phyloP scores from a whole-genome alignment of 208 protist species.

The Porcisia deanei region DNA sequence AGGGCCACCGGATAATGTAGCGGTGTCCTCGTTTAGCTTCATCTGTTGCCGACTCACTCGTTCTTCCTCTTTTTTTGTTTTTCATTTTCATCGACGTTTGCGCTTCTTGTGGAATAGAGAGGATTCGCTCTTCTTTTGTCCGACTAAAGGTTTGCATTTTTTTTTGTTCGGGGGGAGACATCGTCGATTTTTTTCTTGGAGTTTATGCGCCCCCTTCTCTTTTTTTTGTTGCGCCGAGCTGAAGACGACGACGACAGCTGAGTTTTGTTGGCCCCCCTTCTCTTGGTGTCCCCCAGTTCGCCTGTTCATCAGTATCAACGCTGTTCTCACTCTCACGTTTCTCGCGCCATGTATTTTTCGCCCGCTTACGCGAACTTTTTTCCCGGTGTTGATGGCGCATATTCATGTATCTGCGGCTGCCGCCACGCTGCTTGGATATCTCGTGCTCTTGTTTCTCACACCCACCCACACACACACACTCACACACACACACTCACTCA shows the following conservation, averaged over 20 bases:
- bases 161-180: background rate
- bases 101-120: background rate
- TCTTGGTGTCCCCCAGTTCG: background rate
- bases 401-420: background rate
- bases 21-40: background rate
- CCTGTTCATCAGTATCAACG: background rate
- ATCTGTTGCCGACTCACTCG: background rate
- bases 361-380: background rate
- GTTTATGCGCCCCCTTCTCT: background rate
- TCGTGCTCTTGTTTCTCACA: background rate
- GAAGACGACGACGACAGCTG: background rate
- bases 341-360: background rate
- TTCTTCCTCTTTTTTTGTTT: background rate
- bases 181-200: background rate
- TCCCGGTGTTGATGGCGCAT: background rate
- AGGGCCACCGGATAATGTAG: background rate
- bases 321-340: background rate
- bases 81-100: background rate
- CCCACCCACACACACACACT: background rate
- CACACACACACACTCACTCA: background rate
- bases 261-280: background rate
- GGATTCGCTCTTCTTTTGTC: background rate
- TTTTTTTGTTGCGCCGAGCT: background rate
- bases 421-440: background rate
- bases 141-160: background rate